Evolutionary conservation across 495 filamentous ascomycete genomes (phyloP).

Genomic region (Penicillium longicatenatum): DNA sequence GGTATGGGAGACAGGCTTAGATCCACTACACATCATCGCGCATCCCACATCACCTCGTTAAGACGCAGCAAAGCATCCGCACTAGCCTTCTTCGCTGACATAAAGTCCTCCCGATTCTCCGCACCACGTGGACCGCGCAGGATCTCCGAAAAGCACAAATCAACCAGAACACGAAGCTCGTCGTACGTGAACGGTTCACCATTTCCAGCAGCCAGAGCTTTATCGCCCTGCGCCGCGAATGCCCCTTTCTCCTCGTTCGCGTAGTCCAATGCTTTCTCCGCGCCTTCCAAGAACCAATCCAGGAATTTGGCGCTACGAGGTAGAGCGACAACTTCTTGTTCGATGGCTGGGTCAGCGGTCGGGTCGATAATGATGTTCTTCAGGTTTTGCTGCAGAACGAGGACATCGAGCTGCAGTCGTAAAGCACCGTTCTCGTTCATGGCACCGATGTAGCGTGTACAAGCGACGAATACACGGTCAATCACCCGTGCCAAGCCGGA

Average conservation of each 20-base stretch:
- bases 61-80: slow-evolving; percentile 73
- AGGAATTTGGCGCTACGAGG: slow-evolving; percentile 73
- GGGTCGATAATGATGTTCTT: slow-evolving; percentile 72
- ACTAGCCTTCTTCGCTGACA: slow-evolving; percentile 71
- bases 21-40: slow-evolving; percentile 26
- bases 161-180: slow-evolving; percentile 79
- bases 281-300: slow-evolving; percentile 75
- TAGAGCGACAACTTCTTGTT: slow-evolving; percentile 61
- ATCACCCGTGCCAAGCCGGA: slow-evolving; percentile 71
- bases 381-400: slow-evolving; percentile 92
- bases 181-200: slow-evolving; percentile 70
- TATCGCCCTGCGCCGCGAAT: slow-evolving; percentile 37
- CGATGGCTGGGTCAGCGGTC: slow-evolving; percentile 8
- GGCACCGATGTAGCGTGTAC: slow-evolving; percentile 60
- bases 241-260: slow-evolving; percentile 58
- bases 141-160: slow-evolving; percentile 84
- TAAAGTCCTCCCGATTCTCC: slow-evolving; percentile 70
- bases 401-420: slow-evolving; percentile 84
- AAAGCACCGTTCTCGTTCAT: slow-evolving; percentile 78
- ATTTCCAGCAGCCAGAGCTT: slow-evolving; percentile 41
- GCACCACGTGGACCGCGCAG: slow-evolving; percentile 56
- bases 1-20: neutral
- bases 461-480: slow-evolving; percentile 68
- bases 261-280: slow-evolving; percentile 66
- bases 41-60: slow-evolving; percentile 80